Base-by-base conservation (phyloP, 2,329 filamentous ascomycete species). In the Fusarium algeriense region DNA sequence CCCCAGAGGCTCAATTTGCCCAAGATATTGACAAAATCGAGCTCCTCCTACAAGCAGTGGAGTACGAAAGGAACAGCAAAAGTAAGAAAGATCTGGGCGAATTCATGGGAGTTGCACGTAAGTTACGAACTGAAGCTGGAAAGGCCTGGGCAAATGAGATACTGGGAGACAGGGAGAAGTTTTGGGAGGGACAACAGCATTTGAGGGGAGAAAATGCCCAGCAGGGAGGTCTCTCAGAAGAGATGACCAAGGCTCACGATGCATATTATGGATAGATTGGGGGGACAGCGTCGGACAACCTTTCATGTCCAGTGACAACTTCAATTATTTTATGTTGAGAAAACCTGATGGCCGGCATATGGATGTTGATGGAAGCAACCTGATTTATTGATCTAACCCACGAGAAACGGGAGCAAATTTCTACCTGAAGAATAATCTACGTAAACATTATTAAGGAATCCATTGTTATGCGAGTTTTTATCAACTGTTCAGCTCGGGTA, bases 1-100 rank as follows among this genome's bases (percentile, higher is more conserved):
- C 95, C 17, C 83, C 91, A 19, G 95, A 98, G 80, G 93, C 92
- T 75, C 86, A 91, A 66, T 98, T 95, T 73, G 96, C 98, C 37
- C 96, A 99, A 79, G 96, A 98, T 80, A 89, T 99, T 61, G 96
- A 99, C 83, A 98, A 98, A 89, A 91, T 99, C 79, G 96, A 99
- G 83, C 85, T 99, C 71, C 83, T 99, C 66, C 84, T 97, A 77
- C 96, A 99, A 84, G 98, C 98, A 92, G 85, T 97, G 40, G 96
- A 99, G 81, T 99, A 99, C 77, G 96, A 99, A 87, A 91, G 92
- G 75, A 83, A 86, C 19, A 85, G 88, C 53, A 82, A 90, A 57
- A 88, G 88, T 37, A 81, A 84, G 70, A 81, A 93, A 35, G 93
- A 98, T 79, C 83, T 99, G 52, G 89, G 91, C 45, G 95, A 98